phyloP scores from a whole-genome alignment of 495 filamentous ascomycete species.

The Thozetella sp. region DNA sequence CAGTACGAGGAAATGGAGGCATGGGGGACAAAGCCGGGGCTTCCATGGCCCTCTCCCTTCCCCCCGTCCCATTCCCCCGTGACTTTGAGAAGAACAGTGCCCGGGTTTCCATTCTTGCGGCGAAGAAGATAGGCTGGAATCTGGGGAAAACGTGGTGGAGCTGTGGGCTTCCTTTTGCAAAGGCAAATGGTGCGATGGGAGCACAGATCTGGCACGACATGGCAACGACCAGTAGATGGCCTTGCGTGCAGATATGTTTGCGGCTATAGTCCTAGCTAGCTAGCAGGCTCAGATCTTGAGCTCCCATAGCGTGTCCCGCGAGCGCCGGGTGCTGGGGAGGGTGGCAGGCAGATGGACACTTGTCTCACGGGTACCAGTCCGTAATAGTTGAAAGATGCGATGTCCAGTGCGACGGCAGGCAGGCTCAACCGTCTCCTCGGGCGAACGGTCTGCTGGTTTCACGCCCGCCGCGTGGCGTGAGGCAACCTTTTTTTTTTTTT shows the following conservation, averaged over 20 bases:
- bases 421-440: neutral
- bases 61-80: too few relatives aligned
- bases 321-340: neutral
- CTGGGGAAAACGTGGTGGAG: neutral
- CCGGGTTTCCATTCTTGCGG: too few relatives aligned
- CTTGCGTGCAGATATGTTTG: neutral
- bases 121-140: neutral
- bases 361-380: neutral
- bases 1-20: too few relatives aligned
- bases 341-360: neutral
- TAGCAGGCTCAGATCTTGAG: neutral
- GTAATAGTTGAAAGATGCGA: neutral
- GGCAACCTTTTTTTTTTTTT: too few relatives aligned
- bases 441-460: neutral
- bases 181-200: neutral
- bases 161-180: neutral
- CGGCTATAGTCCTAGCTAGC: neutral
- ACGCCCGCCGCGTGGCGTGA: neutral
- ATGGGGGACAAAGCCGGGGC: too few relatives aligned
- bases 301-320: neutral
- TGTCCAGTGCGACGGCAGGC: neutral
- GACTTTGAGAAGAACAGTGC: too few relatives aligned
- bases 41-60: too few relatives aligned
- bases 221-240: neutral
- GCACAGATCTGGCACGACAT: slow-evolving; percentile 1